phyloP scores from a whole-genome alignment of 306 rosid species.

The Crataegus laevigata region DNA sequence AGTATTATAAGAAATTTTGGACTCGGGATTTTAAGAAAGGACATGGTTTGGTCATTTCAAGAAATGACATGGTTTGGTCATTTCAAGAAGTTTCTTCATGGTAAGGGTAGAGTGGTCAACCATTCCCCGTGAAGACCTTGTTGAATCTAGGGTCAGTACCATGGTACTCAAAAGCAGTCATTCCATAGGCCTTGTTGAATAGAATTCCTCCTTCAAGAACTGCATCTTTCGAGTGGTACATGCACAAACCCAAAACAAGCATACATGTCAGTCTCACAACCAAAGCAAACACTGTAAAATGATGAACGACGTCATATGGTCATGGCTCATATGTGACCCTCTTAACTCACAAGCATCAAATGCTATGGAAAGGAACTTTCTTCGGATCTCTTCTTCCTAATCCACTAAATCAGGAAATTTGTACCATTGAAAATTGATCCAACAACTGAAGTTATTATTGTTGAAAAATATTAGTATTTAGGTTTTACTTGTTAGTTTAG shows the following conservation, averaged over 20 bases:
- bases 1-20: conserved; percentile 80
- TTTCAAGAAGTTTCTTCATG: conserved; percentile 75
- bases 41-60: conserved; percentile 63
- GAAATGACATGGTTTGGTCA: neutral
- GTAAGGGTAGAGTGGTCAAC: conserved; percentile 76
- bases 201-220: conserved; percentile 90
- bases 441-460: too few relatives aligned
- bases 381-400: too few relatives aligned
- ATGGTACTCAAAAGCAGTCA: conserved; percentile 84
- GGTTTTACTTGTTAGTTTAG: too few relatives aligned
- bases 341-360: too few relatives aligned
- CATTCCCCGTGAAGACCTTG: conserved; percentile 87
- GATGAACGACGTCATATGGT: neutral
- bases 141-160: conserved; percentile 84
- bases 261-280: neutral
- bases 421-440: too few relatives aligned
- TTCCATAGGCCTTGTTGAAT: conserved; percentile 85
- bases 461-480: too few relatives aligned
- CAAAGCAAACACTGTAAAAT: neutral
- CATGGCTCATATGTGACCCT: too few relatives aligned
- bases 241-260: neutral
- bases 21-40: conserved; percentile 57
- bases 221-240: conserved; percentile 86
- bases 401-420: too few relatives aligned
- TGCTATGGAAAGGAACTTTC: too few relatives aligned